phyloP scores from a whole-genome alignment of 1,284 basidiomycete species.

The Porogramme epimiltina region DNA sequence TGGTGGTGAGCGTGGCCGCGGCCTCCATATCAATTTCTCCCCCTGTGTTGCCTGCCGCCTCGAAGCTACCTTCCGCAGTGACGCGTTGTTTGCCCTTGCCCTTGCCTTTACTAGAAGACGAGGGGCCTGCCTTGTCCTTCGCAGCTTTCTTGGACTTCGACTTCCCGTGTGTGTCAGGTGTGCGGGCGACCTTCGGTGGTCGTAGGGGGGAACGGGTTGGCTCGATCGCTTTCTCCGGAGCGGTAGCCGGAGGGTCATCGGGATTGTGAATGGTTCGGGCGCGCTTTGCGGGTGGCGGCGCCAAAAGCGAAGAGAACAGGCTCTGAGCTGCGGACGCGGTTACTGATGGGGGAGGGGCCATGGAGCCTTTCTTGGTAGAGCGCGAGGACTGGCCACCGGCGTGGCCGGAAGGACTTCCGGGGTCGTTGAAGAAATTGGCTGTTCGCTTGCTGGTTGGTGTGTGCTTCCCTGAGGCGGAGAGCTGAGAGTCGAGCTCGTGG shows the following conservation, averaged over 20 bases:
- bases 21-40: slow-evolving; percentile 77
- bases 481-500: slow-evolving; percentile 67
- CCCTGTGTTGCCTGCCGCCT: slow-evolving; percentile 18
- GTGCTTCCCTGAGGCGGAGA: slow-evolving; percentile 14
- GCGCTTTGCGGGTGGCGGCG: slow-evolving; percentile 70
- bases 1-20: slow-evolving; percentile 72
- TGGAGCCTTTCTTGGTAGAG: slow-evolving; percentile 40
- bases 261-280: slow-evolving; percentile 76
- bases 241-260: slow-evolving; percentile 63
- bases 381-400: slow-evolving; percentile 24
- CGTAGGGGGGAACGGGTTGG: slow-evolving; percentile 29
- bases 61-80: slow-evolving; percentile 20
- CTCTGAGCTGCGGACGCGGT: slow-evolving; percentile 50
- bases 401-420: slow-evolving; percentile 25
- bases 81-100: slow-evolving; percentile 33
- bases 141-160: slow-evolving; percentile 26
- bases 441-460: slow-evolving; percentile 39
- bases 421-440: slow-evolving; percentile 49
- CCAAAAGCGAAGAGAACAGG: slow-evolving; percentile 72
- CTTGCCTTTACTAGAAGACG: slow-evolving; percentile 54
- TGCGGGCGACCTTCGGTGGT: slow-evolving; percentile 23
- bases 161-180: slow-evolving; percentile 35
- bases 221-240: slow-evolving; percentile 41
- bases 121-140: slow-evolving; percentile 36
- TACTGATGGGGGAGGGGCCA: slow-evolving; percentile 49